Percentiles rank a stretch among this genome's conserved stretches.
Evolutionary conservation across 108 stramenopile genomes (phyloP).

Genomic region (Mayamaea pseudoterrestris): DNA sequence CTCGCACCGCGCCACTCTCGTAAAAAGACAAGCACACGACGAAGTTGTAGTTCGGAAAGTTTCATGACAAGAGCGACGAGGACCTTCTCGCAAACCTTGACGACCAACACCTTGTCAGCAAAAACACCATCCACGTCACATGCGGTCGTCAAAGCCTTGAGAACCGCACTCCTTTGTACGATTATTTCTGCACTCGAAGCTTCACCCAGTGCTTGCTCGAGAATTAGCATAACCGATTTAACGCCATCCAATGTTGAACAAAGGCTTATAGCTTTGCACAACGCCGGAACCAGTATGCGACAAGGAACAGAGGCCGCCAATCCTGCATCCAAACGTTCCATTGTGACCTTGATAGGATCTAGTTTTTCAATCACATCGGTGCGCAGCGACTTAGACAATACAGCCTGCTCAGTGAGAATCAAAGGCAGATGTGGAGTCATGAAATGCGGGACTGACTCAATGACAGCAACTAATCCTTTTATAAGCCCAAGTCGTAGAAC

Average conservation of each 20-base stretch:
- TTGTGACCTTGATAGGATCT: conserved; percentile 5
- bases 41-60: conserved; percentile 75
- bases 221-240: conserved; percentile 5
- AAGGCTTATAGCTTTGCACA: conserved; percentile 14
- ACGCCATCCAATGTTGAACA: background rate
- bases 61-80: conserved; percentile 68
- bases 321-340: conserved; percentile 19
- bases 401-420: conserved; percentile 30
- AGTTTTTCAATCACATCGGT: conserved; percentile 10
- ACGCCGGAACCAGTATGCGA: conserved; percentile 51
- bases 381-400: conserved; percentile 36
- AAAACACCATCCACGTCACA: conserved; percentile 25
- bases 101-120: conserved; percentile 8
- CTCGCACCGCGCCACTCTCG: conserved; percentile 63
- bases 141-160: conserved; percentile 36
- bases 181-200: conserved; percentile 38
- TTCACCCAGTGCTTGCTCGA: conserved; percentile 36
- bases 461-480: conserved; percentile 32
- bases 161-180: conserved; percentile 31
- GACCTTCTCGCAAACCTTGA: conserved; percentile 35
- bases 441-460: conserved; percentile 67
- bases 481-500: conserved; percentile 48
- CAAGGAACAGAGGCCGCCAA: conserved; percentile 38
- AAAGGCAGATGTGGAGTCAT: conserved; percentile 47
- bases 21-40: conserved; percentile 51